A percentile compares a stretch with the other conserved stretches of the same genome.
phyloP scores from a whole-genome alignment of 495 filamentous ascomycete species.

The Aspergillus conjunctus region DNA sequence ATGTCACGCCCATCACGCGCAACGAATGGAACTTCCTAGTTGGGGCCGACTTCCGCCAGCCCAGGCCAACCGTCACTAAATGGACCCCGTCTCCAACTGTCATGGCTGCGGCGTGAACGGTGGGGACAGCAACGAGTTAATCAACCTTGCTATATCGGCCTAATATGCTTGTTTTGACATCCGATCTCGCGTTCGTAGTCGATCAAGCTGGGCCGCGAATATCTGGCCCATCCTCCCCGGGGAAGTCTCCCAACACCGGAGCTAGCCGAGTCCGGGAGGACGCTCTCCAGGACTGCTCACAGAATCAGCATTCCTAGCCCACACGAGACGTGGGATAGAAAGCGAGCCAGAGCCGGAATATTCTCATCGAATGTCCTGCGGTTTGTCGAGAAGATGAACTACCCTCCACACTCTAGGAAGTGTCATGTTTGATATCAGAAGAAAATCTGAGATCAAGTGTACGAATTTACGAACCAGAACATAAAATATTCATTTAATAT shows the following conservation, averaged over 20 bases:
- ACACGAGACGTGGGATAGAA: background rate
- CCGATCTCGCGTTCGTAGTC: background rate
- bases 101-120: conserved; percentile 37
- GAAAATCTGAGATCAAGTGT: background rate
- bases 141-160: too few relatives aligned
- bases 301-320: background rate
- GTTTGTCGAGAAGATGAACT: too few relatives aligned
- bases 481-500: background rate
- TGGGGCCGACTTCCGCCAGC: conserved; percentile 33
- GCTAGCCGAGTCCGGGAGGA: background rate
- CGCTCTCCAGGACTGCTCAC: background rate
- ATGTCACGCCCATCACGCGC: conserved; percentile 50
- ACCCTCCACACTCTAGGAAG: too few relatives aligned
- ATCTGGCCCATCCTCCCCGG: background rate
- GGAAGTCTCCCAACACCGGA: background rate
- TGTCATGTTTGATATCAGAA: too few relatives aligned
- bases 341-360: too few relatives aligned
- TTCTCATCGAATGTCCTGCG: too few relatives aligned
- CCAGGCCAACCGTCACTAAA: conserved; percentile 44
- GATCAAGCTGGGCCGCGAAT: background rate
- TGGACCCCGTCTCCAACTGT: conserved; percentile 49
- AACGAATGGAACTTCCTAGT: conserved; percentile 53
- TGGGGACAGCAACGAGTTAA: background rate
- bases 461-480: background rate
- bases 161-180: too few relatives aligned